A percentile compares a stretch with the other conserved stretches of the same genome.
These are phyloP conservation scores for Sanguinoderma infundibulare DNA, from an alignment of 1,284 basidiomycete species.

Conservation along the genomic window DNA sequence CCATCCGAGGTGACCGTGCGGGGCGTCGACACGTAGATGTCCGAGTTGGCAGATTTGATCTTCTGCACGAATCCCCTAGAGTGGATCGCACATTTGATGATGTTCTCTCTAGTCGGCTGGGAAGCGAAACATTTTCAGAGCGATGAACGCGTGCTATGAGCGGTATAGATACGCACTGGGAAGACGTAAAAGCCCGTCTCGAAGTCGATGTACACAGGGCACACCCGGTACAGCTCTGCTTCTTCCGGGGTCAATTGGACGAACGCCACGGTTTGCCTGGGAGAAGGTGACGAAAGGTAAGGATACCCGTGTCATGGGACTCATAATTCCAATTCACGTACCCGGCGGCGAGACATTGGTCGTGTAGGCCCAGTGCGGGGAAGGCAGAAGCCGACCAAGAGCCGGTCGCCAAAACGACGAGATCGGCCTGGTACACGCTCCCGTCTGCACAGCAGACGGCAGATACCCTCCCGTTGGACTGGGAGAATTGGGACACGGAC, in stretches of 20 bases:
- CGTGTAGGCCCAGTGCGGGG: slow-evolving; percentile 55
- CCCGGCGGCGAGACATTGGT: slow-evolving; percentile 71
- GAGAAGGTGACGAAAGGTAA: not conserved
- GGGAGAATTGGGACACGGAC: slow-evolving; percentile 54
- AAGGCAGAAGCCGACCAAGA: slow-evolving; percentile 87
- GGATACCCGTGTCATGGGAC: too few relatives aligned
- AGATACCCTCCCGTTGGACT: slow-evolving; percentile 46
- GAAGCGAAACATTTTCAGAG: not conserved
- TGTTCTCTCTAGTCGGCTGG: slow-evolving; percentile 71
- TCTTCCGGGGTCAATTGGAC: slow-evolving; percentile 78
- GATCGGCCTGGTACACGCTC: slow-evolving; percentile 53
- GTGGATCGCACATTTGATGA: slow-evolving; percentile 81
- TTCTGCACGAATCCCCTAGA: slow-evolving; percentile 64
- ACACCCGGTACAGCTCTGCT: slow-evolving; percentile 58
- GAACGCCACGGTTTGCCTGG: slow-evolving; percentile 78
- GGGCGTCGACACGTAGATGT: slow-evolving; percentile 60
- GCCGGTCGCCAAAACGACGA: slow-evolving; percentile 73
- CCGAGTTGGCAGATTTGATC: slow-evolving; percentile 22
- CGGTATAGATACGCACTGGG: slow-evolving; percentile 55
- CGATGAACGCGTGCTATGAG: not conserved
- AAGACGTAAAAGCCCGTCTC: slow-evolving; percentile 75
- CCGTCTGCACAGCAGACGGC: slow-evolving; percentile 74
- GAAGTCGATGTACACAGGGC: slow-evolving; percentile 79
- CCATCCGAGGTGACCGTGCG: slow-evolving; percentile 64
- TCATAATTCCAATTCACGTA: slow-evolving; percentile 29